phyloP scores from a whole-genome alignment of 1,284 basidiomycete genomes.

The Rhodotorula sp. region DNA sequence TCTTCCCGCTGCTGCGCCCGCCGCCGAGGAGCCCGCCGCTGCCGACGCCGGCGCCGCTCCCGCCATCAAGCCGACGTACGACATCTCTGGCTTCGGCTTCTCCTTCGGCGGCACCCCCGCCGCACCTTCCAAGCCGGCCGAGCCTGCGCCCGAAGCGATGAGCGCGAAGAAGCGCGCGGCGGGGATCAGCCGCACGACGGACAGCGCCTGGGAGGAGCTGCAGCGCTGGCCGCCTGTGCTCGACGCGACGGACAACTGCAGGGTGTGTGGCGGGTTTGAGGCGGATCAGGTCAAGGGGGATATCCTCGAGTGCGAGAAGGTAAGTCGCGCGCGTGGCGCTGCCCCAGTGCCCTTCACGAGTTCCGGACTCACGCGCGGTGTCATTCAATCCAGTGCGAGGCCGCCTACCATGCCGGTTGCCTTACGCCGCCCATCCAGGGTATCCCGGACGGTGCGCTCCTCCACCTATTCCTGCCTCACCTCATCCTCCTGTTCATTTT shows the following conservation, averaged over 20 bases:
- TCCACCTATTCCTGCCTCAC: conserved; percentile 1
- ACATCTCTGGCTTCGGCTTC: conserved; percentile 42
- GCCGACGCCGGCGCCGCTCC: conserved; percentile 60
- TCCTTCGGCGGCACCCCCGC: conserved; percentile 19
- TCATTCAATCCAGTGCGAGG: conserved; percentile 92
- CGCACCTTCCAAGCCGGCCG: not conserved
- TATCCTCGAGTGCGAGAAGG: conserved; percentile 83
- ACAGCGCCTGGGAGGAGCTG: conserved; percentile 56
- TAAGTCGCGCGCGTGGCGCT: conserved; percentile 49
- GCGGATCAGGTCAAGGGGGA: conserved; percentile 66
- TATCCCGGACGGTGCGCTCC: conserved; percentile 69
- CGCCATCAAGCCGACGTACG: conserved; percentile 22
- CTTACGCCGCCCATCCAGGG: conserved; percentile 72
- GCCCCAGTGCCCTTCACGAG: too few species aligned
- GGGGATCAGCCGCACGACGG: conserved; percentile 25
- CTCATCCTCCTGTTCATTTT: not conserved
- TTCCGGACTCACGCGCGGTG: too few species aligned
- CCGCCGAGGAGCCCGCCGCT: conserved; percentile 48
- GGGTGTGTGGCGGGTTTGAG: conserved; percentile 62
- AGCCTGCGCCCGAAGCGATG: not conserved
- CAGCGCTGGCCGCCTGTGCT: conserved; percentile 73
- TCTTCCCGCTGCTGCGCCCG: not conserved
- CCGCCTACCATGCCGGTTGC: conserved; percentile 81
- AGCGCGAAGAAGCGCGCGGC: conserved; percentile 4
- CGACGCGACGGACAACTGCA: conserved; percentile 68